A percentile compares a stretch with the other conserved stretches of the same genome.
Conservation (phyloP, 257 asterid species). For the Plantago elongata region DNA sequence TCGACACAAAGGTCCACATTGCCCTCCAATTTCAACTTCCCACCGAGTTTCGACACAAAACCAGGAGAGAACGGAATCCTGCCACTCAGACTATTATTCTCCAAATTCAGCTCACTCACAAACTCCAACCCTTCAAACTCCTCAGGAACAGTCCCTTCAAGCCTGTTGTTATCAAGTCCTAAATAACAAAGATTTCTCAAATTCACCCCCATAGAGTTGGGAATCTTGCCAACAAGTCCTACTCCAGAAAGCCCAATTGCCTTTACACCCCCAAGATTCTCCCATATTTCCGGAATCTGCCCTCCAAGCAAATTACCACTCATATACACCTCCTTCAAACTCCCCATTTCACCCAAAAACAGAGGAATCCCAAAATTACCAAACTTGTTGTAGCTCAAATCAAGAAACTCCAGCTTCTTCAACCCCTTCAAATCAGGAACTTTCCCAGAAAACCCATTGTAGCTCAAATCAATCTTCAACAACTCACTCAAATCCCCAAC, state of each 20-base stretch:
- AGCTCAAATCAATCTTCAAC: constrained; percentile 67
- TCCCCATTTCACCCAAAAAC: constrained; percentile 45
- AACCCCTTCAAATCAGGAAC: constrained; percentile 50
- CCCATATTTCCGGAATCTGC: constrained; percentile 74
- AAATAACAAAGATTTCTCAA: constrained; percentile 46
- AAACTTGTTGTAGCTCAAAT: constrained; percentile 55
- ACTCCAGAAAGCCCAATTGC: constrained; percentile 57
- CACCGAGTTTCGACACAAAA: constrained; percentile 53
- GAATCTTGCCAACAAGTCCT: constrained; percentile 70
- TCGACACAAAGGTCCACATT: constrained; percentile 63
- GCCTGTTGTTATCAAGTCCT: constrained; percentile 67
- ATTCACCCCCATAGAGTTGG: constrained; percentile 55
- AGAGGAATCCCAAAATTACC: constrained; percentile 53
- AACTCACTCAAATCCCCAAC: constrained; percentile 46
- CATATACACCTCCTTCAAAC: constrained; percentile 61
- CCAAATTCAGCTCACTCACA: constrained; percentile 64
- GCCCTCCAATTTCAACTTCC: constrained; percentile 74
- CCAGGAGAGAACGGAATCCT: constrained; percentile 60
- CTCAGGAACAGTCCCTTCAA: constrained; percentile 62
- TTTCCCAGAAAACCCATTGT: constrained; percentile 52
- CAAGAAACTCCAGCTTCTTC: constrained; percentile 54
- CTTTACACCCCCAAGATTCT: constrained; percentile 41
- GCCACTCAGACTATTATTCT: constrained; percentile 72
- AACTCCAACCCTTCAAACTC: constrained; percentile 54
- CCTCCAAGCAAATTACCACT: constrained; percentile 72